Percentiles rank a stretch among this genome's conserved stretches.
Conservation (phyloP, 345 rosid genomes). For the Euphorbia pulcherrima region DNA sequence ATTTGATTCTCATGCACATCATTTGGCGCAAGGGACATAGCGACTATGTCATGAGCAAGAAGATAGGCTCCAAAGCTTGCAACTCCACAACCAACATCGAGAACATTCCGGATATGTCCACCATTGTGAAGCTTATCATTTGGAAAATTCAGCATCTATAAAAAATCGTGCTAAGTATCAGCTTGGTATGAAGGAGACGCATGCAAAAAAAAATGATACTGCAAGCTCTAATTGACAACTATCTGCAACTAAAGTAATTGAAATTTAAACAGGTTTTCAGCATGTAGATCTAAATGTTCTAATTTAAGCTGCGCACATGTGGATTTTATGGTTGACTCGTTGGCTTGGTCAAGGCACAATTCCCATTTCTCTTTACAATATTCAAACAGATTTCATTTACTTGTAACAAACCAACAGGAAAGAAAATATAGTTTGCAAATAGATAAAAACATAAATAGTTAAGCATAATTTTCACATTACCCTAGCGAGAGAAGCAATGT, state of each 20-base stretch:
- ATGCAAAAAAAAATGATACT: too few species aligned
- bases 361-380: neutral
- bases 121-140: conserved; percentile 77
- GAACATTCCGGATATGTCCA: conserved; percentile 77
- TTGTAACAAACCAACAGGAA: neutral
- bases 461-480: conserved; percentile 28
- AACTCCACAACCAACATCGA: conserved; percentile 97
- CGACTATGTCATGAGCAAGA: conserved; percentile 69
- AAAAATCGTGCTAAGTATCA: conserved; percentile 12
- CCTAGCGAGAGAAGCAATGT: conserved; percentile 78
- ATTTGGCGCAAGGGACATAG: conserved; percentile 97
- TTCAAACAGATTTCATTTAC: neutral
- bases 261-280: neutral
- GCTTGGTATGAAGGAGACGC: conserved; percentile 19
- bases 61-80: conserved; percentile 99
- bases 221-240: too few species aligned
- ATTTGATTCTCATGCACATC: conserved; percentile 98
- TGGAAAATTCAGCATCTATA: conserved; percentile 94
- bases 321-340: neutral
- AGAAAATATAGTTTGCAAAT: neutral
- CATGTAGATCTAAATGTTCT: neutral
- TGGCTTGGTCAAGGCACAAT: neutral
- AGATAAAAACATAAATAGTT: neutral
- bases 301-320: neutral
- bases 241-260: neutral